Evolutionary conservation across 495 filamentous ascomycete species (phyloP).

Genomic region (Penicillium roqueforti): DNA sequence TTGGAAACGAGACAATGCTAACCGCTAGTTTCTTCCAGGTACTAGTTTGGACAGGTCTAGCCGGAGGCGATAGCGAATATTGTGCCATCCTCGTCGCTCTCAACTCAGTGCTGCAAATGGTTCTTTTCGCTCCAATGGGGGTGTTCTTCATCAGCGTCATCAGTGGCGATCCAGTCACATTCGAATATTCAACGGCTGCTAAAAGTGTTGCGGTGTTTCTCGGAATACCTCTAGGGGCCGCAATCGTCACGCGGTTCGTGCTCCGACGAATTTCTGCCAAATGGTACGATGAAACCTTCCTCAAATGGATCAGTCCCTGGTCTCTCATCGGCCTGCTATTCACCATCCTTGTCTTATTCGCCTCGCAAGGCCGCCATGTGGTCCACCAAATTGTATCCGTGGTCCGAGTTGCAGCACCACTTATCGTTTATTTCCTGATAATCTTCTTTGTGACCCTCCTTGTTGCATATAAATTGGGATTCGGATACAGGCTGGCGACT

Average conservation of each 20-base stretch:
- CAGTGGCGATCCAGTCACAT: constrained; percentile 38
- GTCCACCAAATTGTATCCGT: constrained; percentile 83
- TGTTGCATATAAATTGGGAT: constrained; percentile 55
- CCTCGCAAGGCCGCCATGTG: constrained; percentile 72
- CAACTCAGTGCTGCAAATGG: constrained; percentile 83
- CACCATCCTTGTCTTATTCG: constrained; percentile 83
- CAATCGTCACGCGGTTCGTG: constrained; percentile 66
- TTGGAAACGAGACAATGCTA: constrained; percentile 1
- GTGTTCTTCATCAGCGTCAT: constrained; percentile 75
- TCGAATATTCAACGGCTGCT: constrained; percentile 69
- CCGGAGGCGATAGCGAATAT: constrained; percentile 76
- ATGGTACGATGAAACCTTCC: constrained; percentile 66
- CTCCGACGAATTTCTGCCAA: constrained; percentile 52
- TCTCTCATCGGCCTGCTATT: constrained; percentile 81
- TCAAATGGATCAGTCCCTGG: constrained; percentile 66
- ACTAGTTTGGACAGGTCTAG: constrained; percentile 73
- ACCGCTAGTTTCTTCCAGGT: constrained; percentile 40
- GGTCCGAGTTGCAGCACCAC: constrained; percentile 70
- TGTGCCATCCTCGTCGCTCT: constrained; percentile 88
- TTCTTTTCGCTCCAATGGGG: constrained; percentile 76
- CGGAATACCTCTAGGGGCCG: constrained; percentile 77
- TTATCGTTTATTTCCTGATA: constrained; percentile 73
- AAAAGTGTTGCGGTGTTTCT: constrained; percentile 80
- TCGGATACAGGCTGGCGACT: constrained; percentile 64
- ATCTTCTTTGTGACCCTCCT: constrained; percentile 69